Base-by-base conservation (phyloP, 768 basidiomycete species). In the Termitomyces sp. region DNA sequence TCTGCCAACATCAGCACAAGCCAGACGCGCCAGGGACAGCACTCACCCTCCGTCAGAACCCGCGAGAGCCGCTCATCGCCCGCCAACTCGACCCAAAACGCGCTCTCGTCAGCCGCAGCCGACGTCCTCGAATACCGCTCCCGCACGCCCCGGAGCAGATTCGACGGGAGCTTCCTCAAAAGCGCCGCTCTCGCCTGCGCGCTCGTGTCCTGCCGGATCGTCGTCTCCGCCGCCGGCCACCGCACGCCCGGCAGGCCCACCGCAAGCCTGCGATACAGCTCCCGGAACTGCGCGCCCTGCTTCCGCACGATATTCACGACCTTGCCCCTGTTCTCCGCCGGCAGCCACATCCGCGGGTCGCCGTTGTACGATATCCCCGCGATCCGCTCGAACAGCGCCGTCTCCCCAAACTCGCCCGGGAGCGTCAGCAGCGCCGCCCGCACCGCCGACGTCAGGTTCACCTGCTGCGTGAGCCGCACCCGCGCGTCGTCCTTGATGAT, bases 401-500 rank as follows among this genome's bases (percentile, higher is more conserved):
- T 79, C 68, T 95, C 91, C 46, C 86, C 77, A 68, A 99, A 99
- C 21, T 77, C 72, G n/a, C 77, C 79, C 2, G 94, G 93, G 25
- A 97, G 85, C 9, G 84, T 88, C 60, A 97, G 83, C 49, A 98
- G 86, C 0, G 94, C 88, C n/a, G 91, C 84, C 44, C 94, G 88
- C 17, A 97, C 79, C 3, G 95, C 95, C 12, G 91, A 93, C 12
- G 87, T 83, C 43, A 97, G 80, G 77, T 99, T 99, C 67, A 94
- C 92, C 65, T 96, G 91, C 67, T 94, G 90, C 19, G 94, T 93
- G 52, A 95, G 78, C 53, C 90, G 85, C 16, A 98, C 91, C 39
- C 94, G 88, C 2, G 94, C 88, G 68, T 97, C 93, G 69, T 95
- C 91, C 70, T 86, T 86, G 71, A 97, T 89, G 65, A 96, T 95